Percentiles rank a stretch among this genome's conserved stretches.
These are phyloP conservation scores for Tetrahymena thermophila DNA, from an alignment of 73 alveolate genomes.

Conservation along the genomic window DNA sequence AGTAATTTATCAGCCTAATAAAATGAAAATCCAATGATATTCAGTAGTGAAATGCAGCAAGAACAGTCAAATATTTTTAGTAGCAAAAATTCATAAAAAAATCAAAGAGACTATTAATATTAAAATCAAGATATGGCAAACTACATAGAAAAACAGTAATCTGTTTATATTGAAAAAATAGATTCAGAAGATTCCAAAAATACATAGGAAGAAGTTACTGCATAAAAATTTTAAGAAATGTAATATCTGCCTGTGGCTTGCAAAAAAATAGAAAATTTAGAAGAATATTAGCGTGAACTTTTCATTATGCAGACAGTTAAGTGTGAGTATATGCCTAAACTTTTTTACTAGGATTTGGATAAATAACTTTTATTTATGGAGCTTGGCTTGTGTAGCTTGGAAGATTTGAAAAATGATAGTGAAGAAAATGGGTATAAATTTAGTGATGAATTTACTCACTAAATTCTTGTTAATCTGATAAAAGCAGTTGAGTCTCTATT, in stretches of 20 bases:
- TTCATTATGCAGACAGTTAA: not conserved
- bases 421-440: not conserved
- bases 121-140: not conserved
- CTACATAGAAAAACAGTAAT: not conserved
- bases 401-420: not conserved
- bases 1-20: not conserved
- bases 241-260: not conserved
- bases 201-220: not conserved
- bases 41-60: not conserved
- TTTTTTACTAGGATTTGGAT: not conserved
- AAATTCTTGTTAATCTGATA: not conserved
- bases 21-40: not conserved
- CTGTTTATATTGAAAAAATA: not conserved
- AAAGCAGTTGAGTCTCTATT: not conserved
- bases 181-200: not conserved
- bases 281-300: not conserved
- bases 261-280: not conserved
- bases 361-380: not conserved
- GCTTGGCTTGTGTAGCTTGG: not conserved
- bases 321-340: not conserved
- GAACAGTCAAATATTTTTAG: not conserved
- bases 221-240: not conserved
- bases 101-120: not conserved
- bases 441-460: not conserved
- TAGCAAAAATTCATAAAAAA: not conserved